Percentiles rank a stretch among this genome's conserved stretches.
phyloP scores from a whole-genome alignment of 1,284 basidiomycete genomes.

The Porogramme epimiltina region DNA sequence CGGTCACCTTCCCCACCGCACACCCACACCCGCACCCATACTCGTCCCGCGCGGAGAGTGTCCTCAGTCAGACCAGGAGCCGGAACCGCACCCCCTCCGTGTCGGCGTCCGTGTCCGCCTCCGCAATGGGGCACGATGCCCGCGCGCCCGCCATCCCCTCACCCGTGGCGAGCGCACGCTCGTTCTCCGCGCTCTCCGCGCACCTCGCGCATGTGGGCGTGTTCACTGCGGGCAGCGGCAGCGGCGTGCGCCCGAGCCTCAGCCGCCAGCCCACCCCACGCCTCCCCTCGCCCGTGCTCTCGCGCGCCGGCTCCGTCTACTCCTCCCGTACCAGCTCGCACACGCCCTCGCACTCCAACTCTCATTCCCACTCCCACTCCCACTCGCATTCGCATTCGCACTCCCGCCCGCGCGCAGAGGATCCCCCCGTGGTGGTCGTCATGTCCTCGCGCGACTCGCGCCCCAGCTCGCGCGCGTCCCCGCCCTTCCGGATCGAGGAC shows the following conservation, averaged over 20 bases:
- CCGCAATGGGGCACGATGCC: neutral
- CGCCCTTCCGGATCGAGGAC: too few species aligned
- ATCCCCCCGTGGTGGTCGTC: neutral
- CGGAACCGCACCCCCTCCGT: too few species aligned
- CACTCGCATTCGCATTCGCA: neutral
- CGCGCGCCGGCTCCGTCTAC: neutral
- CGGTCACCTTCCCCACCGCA: too few species aligned
- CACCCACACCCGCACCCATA: too few species aligned
- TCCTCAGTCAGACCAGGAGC: slow-evolving; percentile 2
- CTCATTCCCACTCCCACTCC: neutral
- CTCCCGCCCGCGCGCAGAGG: neutral
- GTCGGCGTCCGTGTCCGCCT: too few species aligned
- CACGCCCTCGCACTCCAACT: too few species aligned
- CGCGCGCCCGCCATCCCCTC: neutral
- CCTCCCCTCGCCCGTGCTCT: neutral
- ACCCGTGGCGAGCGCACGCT: slow-evolving; percentile 1
- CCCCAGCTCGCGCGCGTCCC: too few species aligned
- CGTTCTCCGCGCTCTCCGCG: slow-evolving; percentile 2
- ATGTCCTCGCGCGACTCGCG: too few species aligned
- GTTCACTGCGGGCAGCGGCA: too few species aligned
- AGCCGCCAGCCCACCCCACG: neutral
- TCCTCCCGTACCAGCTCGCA: too few species aligned
- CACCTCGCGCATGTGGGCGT: too few species aligned
- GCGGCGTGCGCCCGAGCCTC: neutral
- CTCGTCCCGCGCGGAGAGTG: too few species aligned